phyloP scores from a whole-genome alignment of 2,329 filamentous ascomycete genomes.

The Cadophora luteo-olivacea region DNA sequence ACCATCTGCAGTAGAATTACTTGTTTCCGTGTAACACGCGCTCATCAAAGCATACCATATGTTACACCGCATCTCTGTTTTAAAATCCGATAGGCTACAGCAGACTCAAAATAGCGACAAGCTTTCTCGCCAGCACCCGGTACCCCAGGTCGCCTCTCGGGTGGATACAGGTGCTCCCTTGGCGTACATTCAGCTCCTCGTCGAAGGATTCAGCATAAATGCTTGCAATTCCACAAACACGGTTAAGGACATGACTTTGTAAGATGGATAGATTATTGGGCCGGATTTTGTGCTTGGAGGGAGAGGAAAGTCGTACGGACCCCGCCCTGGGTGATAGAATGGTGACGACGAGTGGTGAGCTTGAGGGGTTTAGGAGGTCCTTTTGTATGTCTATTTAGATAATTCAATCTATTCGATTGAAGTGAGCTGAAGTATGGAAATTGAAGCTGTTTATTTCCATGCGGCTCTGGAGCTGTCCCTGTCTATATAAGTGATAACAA shows the following conservation, averaged over 20 bases:
- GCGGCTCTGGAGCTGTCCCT: background rate
- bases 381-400: slow-evolving; percentile 3
- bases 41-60: background rate
- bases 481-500: background rate
- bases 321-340: background rate
- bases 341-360: background rate
- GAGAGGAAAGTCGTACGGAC: background rate
- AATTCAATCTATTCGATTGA: background rate
- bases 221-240: background rate
- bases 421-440: background rate
- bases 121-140: background rate
- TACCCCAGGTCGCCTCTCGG: background rate
- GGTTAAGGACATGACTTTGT: background rate
- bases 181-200: background rate
- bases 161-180: background rate
- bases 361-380: background rate
- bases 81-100: background rate
- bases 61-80: background rate
- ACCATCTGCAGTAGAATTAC: background rate
- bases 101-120: background rate
- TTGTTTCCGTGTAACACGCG: background rate
- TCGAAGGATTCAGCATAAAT: slow-evolving; percentile 13
- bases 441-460: background rate
- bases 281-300: background rate
- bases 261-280: slow-evolving; percentile 16